Evolutionary conservation across 805 yeast species (phyloP).

Genomic region (Blastobotrys mokoenaii): DNA sequence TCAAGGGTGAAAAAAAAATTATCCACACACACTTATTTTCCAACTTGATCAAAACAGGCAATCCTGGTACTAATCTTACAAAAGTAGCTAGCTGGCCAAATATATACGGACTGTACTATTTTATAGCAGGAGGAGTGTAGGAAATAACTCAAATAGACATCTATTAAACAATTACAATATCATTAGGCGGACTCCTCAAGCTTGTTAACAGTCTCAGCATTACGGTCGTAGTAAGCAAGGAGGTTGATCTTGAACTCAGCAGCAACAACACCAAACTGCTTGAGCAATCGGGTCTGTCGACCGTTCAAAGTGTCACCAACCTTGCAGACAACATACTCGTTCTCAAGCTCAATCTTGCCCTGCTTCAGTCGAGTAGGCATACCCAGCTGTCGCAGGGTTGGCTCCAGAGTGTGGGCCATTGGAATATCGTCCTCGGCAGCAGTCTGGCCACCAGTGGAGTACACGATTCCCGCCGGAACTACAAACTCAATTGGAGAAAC

Average conservation of each 20-base stretch:
- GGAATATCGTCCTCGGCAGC: constrained; percentile 90
- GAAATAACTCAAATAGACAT: too few species aligned
- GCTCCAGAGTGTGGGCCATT: constrained; percentile 92
- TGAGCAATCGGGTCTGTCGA: constrained; percentile 82
- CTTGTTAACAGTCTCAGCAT: constrained; percentile 38
- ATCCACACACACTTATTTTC: too few species aligned
- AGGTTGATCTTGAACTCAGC: constrained; percentile 79
- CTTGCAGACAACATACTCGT: constrained; percentile 72
- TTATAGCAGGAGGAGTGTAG: too few species aligned
- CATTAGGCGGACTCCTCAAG: neutral
- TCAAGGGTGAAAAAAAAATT: neutral
- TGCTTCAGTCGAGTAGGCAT: constrained; percentile 84
- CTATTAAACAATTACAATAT: neutral
- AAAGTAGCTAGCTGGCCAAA: too few species aligned
- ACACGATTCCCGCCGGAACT: constrained; percentile 84
- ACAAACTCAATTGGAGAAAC: constrained; percentile 74
- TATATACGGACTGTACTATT: too few species aligned
- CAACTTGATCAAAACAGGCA: too few species aligned
- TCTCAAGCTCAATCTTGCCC: constrained; percentile 75
- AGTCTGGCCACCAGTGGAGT: constrained; percentile 92
- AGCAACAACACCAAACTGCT: constrained; percentile 93
- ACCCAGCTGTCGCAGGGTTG: constrained; percentile 81
- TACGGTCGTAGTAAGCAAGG: constrained; percentile 57
- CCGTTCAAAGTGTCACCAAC: constrained; percentile 79
- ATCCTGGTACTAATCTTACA: too few species aligned